Evolutionary conservation across 495 filamentous ascomycete species (phyloP), one percentile per base, ranked within the genome.

Genomic region (Podospora fimiseda): DNA sequence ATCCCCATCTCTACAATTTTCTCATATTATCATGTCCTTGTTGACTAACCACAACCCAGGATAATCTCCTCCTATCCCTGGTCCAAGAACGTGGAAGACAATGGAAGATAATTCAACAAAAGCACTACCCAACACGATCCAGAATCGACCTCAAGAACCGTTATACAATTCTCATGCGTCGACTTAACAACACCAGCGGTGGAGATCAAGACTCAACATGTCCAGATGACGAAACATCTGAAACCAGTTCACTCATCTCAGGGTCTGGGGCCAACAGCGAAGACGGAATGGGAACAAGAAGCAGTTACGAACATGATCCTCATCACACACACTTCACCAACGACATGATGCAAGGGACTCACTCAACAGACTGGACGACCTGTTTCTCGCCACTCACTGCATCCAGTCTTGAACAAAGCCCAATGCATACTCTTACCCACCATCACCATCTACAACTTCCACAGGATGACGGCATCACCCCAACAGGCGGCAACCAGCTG

Each of bases 101-200:
- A 23, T 47, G 44, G 44, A 47, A 47, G 16, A 23, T 23, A 7
- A 47, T 47, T 7, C 44, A 47, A 15, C 44, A 47, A 9, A 47
- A 24, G 8, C 44, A 47, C 44, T 47, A 47, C 44, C 44, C 44
- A 47, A 27, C 22, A 5, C 44, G 44, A 5, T 47, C 44, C 0
- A 20, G 44, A 22, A 47, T 47, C 13, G 44, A 47, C 23, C 44
- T 47, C 21, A 47, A 47, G 44, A 47, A 47, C 22, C 44, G 44
- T 3, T 47, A 47, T 22, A 47, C 44, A 15, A 47, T 47, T 15
- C 22, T 47, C 9, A 47, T 47, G 44, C 20, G 44, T 9, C 27
- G 44, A 33, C 20, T 47, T 14, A 47, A 18, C 44, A 47, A 47
- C 44, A 13, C 43, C 43, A 47, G 18, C 22, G 21, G 15, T 19